These are phyloP conservation scores for Ascosphaera aggregata DNA, from an alignment of 2,329 filamentous ascomycete genomes.

Conservation along the genomic window DNA sequence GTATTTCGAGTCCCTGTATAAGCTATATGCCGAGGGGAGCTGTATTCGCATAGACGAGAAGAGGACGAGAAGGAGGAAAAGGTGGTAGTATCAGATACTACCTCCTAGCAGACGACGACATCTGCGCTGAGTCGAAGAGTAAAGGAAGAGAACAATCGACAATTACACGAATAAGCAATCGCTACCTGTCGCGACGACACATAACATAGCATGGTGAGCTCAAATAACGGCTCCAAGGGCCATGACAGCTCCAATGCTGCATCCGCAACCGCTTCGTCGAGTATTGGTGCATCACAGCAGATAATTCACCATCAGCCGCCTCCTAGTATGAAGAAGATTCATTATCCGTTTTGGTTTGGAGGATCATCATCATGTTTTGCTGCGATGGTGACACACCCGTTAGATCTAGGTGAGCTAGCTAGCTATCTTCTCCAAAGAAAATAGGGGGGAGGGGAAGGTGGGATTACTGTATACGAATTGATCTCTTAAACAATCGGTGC, in stretches of 20 bases:
- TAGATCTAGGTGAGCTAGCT: constrained; percentile 57
- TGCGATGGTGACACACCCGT: constrained; percentile 73
- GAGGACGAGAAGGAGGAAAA: too few relatives aligned
- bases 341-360: constrained; percentile 87
- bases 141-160: background rate
- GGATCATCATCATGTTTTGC: constrained; percentile 85
- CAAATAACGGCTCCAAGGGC: background rate
- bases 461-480: too few relatives aligned
- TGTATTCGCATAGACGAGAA: too few relatives aligned
- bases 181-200: background rate
- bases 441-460: too few relatives aligned
- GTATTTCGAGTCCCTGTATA: too few relatives aligned
- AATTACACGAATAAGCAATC: background rate
- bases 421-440: too few relatives aligned
- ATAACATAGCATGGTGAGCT: background rate
- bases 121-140: too few relatives aligned
- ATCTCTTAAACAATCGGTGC: too few relatives aligned
- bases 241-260: background rate
- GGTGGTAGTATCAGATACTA: too few relatives aligned
- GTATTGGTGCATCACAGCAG: background rate
- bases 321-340: constrained; percentile 11
- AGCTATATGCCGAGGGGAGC: too few relatives aligned
- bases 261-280: background rate
- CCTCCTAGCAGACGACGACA: too few relatives aligned
- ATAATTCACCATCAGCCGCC: background rate